phyloP scores from a whole-genome alignment of 768 basidiomycete species.

The Gloeopeniophorella convolvens region DNA sequence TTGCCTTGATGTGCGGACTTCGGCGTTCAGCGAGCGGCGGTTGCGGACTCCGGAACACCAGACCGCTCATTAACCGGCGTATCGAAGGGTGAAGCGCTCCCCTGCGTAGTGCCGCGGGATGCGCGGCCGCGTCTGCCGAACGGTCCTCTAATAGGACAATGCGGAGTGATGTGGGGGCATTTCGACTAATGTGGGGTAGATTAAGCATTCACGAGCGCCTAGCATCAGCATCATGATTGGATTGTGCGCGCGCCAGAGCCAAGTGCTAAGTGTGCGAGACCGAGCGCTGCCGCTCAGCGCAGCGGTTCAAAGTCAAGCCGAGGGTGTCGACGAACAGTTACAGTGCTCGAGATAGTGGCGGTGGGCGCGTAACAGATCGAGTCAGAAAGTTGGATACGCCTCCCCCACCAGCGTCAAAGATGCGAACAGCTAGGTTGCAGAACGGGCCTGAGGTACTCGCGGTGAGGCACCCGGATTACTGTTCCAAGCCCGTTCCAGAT shows the following conservation, averaged over 20 bases:
- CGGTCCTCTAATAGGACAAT: no score
- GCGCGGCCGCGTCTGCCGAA: not conserved
- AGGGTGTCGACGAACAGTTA: no score
- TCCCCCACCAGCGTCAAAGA: no score
- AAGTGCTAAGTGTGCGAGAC: not conserved
- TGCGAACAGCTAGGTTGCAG: no score
- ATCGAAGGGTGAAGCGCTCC: not conserved
- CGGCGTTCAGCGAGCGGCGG: conserved; percentile 2
- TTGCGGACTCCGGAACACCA: not conserved
- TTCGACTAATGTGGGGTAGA: conserved; percentile 2
- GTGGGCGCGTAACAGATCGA: no score
- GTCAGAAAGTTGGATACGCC: no score
- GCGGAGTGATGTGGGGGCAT: conserved; percentile 3
- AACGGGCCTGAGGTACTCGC: no score
- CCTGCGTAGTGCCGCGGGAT: not conserved
- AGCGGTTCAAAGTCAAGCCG: no score
- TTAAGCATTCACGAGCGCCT: not conserved
- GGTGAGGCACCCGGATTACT: not conserved
- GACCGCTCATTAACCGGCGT: not conserved
- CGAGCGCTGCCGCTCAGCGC: not conserved
- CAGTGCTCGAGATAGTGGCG: no score
- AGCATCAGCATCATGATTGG: not conserved
- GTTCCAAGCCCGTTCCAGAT: not conserved
- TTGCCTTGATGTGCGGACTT: not conserved
- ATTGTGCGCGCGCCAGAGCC: not conserved